Percentiles rank a stretch among this genome's conserved stretches.
Evolutionary conservation across 2,329 filamentous ascomycete species (phyloP).

Genomic region (Fusarium neocosmosporiellum): DNA sequence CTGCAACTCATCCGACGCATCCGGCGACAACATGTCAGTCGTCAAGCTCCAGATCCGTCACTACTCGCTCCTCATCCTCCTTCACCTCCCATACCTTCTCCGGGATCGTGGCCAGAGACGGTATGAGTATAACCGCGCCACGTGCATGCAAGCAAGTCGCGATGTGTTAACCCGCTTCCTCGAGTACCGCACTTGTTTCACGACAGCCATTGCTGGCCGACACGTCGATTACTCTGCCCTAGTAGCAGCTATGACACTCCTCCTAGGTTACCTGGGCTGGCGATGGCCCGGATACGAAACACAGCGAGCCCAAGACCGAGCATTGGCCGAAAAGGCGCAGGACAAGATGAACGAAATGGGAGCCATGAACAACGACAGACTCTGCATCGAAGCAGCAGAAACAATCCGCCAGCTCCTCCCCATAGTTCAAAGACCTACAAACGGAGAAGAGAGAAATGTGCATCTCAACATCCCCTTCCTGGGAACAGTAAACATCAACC

Average conservation of each 20-base stretch:
- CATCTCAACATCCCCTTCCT: slow-evolving; percentile 59
- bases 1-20: slow-evolving; percentile 32
- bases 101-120: slow-evolving; percentile 55
- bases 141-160: slow-evolving; percentile 62
- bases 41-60: slow-evolving; percentile 63
- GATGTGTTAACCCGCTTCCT: slow-evolving; percentile 62
- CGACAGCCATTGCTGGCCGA: slow-evolving; percentile 45
- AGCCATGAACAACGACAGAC: slow-evolving; percentile 52
- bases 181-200: slow-evolving; percentile 52
- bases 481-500: slow-evolving; percentile 58
- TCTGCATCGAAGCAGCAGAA: slow-evolving; percentile 55
- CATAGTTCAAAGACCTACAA: slow-evolving; percentile 49
- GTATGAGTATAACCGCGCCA: slow-evolving; percentile 57
- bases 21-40: slow-evolving; percentile 40
- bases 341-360: slow-evolving; percentile 55
- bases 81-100: slow-evolving; percentile 68
- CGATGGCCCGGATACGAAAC: slow-evolving; percentile 42
- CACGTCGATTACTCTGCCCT: slow-evolving; percentile 64
- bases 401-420: slow-evolving; percentile 58
- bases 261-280: slow-evolving; percentile 61
- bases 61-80: slow-evolving; percentile 61
- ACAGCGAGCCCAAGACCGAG: slow-evolving; percentile 47
- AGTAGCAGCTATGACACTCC: slow-evolving; percentile 62
- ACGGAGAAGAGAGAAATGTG: slow-evolving; percentile 40
- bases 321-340: slow-evolving; percentile 50